These are phyloP conservation scores for Globisporangium heterothallicum DNA, from an alignment of 352 stramenopile genomes.

Conservation along the genomic window DNA sequence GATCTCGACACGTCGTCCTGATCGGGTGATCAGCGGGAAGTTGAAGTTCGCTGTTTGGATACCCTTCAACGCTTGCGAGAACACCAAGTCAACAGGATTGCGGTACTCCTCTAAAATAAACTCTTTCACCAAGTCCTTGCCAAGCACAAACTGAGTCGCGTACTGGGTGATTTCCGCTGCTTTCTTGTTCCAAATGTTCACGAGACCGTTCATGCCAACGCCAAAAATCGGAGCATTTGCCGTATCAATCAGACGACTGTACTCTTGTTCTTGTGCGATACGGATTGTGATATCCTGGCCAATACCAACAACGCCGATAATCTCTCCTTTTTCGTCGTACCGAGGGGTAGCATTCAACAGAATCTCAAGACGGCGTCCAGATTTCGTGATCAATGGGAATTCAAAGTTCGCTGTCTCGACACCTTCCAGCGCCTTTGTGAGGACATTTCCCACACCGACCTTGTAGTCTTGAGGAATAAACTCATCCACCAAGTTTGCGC, in stretches of 20 bases:
- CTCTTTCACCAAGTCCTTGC: constrained; percentile 79
- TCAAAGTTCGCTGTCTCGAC: constrained; percentile 81
- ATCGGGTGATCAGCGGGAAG: constrained; percentile 75
- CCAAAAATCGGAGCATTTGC: constrained; percentile 88
- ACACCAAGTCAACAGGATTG: constrained; percentile 48
- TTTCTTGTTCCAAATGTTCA: constrained; percentile 92
- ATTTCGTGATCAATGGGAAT: constrained; percentile 83
- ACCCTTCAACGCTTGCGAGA: constrained; percentile 67
- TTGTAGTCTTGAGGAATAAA: constrained; percentile 85
- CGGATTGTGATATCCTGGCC: constrained; percentile 78
- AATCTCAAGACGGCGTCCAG: constrained; percentile 71
- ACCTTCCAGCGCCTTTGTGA: constrained; percentile 57
- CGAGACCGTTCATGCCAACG: constrained; percentile 62
- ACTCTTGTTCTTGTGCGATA: constrained; percentile 86
- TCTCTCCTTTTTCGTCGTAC: constrained; percentile 75
- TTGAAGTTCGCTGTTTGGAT: constrained; percentile 80
- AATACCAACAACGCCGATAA: constrained; percentile 79
- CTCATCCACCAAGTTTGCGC: constrained; percentile 79
- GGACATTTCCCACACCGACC: constrained; percentile 46
- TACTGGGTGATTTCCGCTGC: constrained; percentile 87
- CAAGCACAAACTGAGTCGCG: constrained; percentile 83
- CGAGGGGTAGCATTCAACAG: constrained; percentile 78
- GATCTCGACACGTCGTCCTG: constrained; percentile 69
- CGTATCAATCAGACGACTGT: constrained; percentile 81
- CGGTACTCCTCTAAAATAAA: constrained; percentile 84